These are phyloP conservation scores for Fusarium coicis DNA, from an alignment of 2,329 filamentous ascomycete species.

Conservation along the genomic window DNA sequence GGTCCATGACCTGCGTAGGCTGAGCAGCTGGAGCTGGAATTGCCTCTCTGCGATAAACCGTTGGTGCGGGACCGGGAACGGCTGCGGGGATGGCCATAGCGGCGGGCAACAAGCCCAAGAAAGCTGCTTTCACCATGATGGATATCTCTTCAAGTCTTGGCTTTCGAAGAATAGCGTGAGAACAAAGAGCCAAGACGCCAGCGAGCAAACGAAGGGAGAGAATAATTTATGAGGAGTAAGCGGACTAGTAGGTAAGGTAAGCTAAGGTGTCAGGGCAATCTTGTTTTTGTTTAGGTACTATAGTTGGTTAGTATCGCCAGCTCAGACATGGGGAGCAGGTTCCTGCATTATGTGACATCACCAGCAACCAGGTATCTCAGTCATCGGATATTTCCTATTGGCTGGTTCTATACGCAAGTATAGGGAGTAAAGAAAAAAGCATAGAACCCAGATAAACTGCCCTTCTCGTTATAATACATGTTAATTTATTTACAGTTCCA, in stretches of 20 bases:
- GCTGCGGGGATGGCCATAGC: constrained; percentile 40
- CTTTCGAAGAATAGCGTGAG: neutral
- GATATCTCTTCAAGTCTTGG: neutral
- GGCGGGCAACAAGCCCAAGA: constrained; percentile 39
- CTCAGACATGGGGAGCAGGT: constrained; percentile 21
- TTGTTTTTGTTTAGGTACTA: constrained; percentile 19
- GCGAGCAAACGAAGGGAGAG: neutral
- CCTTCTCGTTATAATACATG: neutral
- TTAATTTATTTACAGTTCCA: neutral
- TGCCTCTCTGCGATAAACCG: constrained; percentile 8
- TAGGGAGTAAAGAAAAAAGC: neutral
- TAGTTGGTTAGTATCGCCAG: neutral
- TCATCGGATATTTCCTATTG: constrained; percentile 25
- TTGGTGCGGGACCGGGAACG: constrained; percentile 38
- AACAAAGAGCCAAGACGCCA: neutral
- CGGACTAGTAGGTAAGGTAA: neutral
- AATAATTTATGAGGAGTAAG: neutral
- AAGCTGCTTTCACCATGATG: constrained; percentile 32
- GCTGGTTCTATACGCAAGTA: neutral
- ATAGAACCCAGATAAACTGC: neutral
- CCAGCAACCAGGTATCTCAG: constrained; percentile 1
- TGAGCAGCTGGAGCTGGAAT: constrained; percentile 33
- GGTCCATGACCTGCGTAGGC: constrained; percentile 38
- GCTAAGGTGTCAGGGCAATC: neutral
- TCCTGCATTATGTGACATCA: constrained; percentile 39